A percentile compares a stretch with the other conserved stretches of the same genome.
phyloP scores from a whole-genome alignment of 23 red algal species.

The Agarophyton chilense region DNA sequence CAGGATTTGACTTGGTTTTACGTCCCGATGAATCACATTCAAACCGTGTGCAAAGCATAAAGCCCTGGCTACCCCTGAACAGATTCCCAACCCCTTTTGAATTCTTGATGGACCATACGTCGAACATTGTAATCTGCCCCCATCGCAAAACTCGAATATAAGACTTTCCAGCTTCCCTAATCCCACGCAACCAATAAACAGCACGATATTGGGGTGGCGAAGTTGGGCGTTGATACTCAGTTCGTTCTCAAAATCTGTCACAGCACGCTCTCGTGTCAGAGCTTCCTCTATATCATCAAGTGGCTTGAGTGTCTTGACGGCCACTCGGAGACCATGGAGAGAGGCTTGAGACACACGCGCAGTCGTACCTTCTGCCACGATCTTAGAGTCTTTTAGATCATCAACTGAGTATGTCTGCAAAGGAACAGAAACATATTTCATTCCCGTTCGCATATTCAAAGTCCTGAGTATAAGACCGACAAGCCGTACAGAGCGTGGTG shows the following conservation, averaged over 20 bases:
- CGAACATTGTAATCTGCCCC: slow-evolving; percentile 41
- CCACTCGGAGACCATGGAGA: slow-evolving; percentile 22
- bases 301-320: slow-evolving; percentile 44
- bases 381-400: background rate
- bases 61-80: slow-evolving; percentile 48
- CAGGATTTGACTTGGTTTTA: slow-evolving; percentile 92
- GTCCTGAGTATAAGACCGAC: too few species aligned
- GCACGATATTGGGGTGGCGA: slow-evolving; percentile 67
- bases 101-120: slow-evolving; percentile 5
- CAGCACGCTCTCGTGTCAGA: background rate
- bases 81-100: slow-evolving; percentile 21
- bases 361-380: slow-evolving; percentile 48
- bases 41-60: slow-evolving; percentile 79
- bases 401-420: background rate
- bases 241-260: slow-evolving; percentile 43
- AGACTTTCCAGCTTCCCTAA: background rate
- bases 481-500: too few species aligned
- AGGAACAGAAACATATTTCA: slow-evolving; percentile 9
- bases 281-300: slow-evolving; percentile 39
- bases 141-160: slow-evolving; percentile 56
- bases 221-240: slow-evolving; percentile 15
- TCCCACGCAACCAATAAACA: slow-evolving; percentile 46
- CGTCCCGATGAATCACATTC: slow-evolving; percentile 84
- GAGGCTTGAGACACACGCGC: slow-evolving; percentile 14
- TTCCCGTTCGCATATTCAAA: background rate